Evolutionary conservation across 2,329 filamentous ascomycete genomes (phyloP).

Genomic region (Fusarium tanahbumbuense): DNA sequence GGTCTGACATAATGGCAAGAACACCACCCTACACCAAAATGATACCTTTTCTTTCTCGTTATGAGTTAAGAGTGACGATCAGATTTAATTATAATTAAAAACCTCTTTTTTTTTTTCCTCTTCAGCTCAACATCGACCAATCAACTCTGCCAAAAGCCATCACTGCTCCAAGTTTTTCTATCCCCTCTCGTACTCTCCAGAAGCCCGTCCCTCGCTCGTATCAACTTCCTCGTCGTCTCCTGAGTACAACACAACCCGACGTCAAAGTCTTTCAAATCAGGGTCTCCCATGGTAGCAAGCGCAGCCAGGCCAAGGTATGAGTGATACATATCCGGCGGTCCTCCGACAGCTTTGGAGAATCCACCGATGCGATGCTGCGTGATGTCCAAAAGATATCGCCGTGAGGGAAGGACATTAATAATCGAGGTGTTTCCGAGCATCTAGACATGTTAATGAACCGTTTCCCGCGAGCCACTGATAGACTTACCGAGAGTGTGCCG

Average conservation of each 20-base stretch:
- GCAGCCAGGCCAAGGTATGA: constrained; percentile 88
- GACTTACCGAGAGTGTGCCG: constrained; percentile 66
- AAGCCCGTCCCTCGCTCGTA: constrained; percentile 57
- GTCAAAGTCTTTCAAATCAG: constrained; percentile 77
- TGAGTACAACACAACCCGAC: constrained; percentile 79
- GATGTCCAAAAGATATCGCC: constrained; percentile 84
- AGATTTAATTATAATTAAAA: neutral
- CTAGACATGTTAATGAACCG: constrained; percentile 50
- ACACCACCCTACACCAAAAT: neutral
- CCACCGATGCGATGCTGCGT: constrained; percentile 89
- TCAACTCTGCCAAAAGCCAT: constrained; percentile 40
- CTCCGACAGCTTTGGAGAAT: constrained; percentile 78
- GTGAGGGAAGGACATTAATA: constrained; percentile 69
- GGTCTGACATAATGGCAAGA: too few species aligned
- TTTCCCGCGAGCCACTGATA: neutral
- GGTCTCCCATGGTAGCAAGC: constrained; percentile 78
- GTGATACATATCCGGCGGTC: constrained; percentile 84
- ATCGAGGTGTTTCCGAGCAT: constrained; percentile 69
- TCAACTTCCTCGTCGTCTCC: constrained; percentile 64
- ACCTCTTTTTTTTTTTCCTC: neutral
- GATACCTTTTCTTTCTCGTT: neutral
- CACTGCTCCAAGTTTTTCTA: constrained; percentile 30
- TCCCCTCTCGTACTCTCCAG: constrained; percentile 34
- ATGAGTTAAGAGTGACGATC: neutral
- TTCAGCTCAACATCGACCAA: neutral